phyloP scores from a whole-genome alignment of 228 moss, liverwort and hornwort species.

The Sphagnum magellanicum region DNA sequence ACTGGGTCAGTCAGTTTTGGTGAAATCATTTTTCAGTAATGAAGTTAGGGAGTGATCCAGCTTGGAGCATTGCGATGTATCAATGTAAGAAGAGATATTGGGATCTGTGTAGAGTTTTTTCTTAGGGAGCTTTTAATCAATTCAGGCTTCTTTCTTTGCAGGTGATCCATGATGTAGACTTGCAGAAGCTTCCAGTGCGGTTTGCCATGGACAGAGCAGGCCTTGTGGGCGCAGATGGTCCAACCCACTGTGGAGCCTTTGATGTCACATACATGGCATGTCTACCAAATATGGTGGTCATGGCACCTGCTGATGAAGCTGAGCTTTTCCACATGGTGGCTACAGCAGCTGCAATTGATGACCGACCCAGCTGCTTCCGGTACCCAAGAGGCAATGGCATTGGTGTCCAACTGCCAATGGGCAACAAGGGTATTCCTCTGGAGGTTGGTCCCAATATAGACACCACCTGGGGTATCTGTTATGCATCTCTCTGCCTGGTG shows the following conservation, averaged over 20 bases:
- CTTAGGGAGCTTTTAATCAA: too few relatives aligned
- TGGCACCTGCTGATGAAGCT: slow-evolving; percentile 63
- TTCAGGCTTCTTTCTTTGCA: slow-evolving; percentile 6
- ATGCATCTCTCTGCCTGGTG: too few relatives aligned
- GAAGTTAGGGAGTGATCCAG: too few relatives aligned
- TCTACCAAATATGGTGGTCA: slow-evolving; percentile 60
- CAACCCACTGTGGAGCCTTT: slow-evolving; percentile 65
- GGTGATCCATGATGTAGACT: slow-evolving; percentile 66
- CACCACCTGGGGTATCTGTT: too few relatives aligned
- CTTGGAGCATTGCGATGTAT: too few relatives aligned
- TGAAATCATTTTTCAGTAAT: too few relatives aligned
- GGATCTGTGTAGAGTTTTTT: too few relatives aligned
- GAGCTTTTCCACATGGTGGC: slow-evolving; percentile 71
- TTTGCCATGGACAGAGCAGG: slow-evolving; percentile 72
- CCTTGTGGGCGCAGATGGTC: slow-evolving; percentile 64
- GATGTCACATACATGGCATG: slow-evolving; percentile 75
- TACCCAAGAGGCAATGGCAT: slow-evolving; percentile 60
- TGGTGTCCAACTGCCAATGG: slow-evolving; percentile 32
- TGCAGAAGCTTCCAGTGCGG: slow-evolving; percentile 60
- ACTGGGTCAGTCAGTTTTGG: too few relatives aligned
- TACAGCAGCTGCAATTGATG: slow-evolving; percentile 51
- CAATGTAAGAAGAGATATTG: too few relatives aligned
- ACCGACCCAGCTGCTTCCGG: slow-evolving; percentile 61
- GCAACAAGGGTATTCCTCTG: slow-evolving; percentile 55
- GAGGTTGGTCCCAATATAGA: slow-evolving; percentile 19